Percentiles rank a stretch among this genome's conserved stretches.
phyloP scores from a whole-genome alignment of 768 basidiomycete species.

The Leccinellum luteum region DNA sequence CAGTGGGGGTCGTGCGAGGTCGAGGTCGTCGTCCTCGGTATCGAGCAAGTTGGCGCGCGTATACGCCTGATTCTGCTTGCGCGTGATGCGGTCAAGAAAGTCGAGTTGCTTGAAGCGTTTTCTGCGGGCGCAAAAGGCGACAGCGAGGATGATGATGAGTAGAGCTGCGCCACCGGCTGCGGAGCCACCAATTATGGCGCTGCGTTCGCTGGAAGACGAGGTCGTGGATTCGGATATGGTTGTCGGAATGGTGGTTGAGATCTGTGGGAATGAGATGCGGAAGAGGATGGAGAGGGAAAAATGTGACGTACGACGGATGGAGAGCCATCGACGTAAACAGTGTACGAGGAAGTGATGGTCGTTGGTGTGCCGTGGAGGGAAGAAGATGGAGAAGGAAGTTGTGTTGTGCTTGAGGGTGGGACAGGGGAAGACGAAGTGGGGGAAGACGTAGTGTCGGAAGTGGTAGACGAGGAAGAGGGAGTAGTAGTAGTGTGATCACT shows the following conservation, averaged over 20 bases:
- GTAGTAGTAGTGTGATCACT: background rate
- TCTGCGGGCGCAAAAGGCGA: constrained; percentile 38
- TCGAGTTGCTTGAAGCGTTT: constrained; percentile 35
- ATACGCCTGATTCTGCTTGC: constrained; percentile 18
- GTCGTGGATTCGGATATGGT: constrained; percentile 12
- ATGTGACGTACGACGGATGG: constrained; percentile 16
- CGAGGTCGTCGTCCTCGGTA: constrained; percentile 21
- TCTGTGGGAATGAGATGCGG: constrained; percentile 8
- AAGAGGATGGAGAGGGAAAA: background rate
- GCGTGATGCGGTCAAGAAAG: constrained; percentile 29
- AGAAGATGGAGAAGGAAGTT: background rate
- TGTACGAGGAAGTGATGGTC: constrained; percentile 20
- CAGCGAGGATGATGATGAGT: constrained; percentile 34
- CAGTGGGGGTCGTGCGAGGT: constrained; percentile 5
- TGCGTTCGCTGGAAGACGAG: constrained; percentile 25
- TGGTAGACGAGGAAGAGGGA: background rate
- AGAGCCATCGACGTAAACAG: constrained; percentile 15
- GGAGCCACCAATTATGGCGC: constrained; percentile 42
- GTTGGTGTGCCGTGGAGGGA: constrained; percentile 10
- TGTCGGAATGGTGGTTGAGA: constrained; percentile 12
- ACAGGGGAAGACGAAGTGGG: background rate
- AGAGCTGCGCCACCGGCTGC: constrained; percentile 38
- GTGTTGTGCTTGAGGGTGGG: background rate
- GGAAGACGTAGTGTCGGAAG: background rate
- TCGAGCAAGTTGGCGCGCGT: constrained; percentile 23